These are phyloP conservation scores for Herpotrichia juniperi DNA, from an alignment of 2,329 filamentous ascomycete species.

Conservation along the genomic window DNA sequence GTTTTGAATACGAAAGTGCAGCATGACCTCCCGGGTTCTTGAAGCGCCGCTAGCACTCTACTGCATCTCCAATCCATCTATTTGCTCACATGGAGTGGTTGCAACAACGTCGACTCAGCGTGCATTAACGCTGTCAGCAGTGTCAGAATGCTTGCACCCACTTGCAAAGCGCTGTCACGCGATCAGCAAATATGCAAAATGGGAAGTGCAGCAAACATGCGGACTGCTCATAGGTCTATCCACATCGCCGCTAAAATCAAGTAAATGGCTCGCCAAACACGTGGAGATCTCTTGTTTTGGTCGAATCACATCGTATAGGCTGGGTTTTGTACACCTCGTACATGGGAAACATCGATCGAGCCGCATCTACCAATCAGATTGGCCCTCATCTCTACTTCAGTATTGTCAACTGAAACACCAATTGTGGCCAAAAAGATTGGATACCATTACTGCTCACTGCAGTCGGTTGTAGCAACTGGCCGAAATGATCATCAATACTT, in stretches of 20 bases:
- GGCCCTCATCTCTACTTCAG: conserved; percentile 4
- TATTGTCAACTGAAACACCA: neutral
- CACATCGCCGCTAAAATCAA: conserved; percentile 9
- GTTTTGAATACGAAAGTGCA: neutral
- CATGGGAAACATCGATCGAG: conserved; percentile 11
- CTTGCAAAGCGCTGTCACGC: neutral
- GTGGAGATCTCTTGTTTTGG: conserved; percentile 15
- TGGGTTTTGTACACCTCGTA: conserved; percentile 7
- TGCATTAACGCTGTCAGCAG: conserved; percentile 3
- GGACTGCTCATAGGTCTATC: conserved; percentile 7
- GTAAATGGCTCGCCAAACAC: conserved; percentile 15
- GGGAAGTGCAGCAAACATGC: neutral
- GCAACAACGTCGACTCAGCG: conserved; percentile 12
- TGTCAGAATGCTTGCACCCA: neutral
- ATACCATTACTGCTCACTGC: neutral
- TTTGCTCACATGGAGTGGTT: neutral
- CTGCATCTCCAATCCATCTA: neutral
- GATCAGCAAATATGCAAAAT: neutral
- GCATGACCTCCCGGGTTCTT: conserved; percentile 3
- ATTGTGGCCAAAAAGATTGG: neutral
- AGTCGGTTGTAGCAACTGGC: neutral
- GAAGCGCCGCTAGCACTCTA: conserved; percentile 12
- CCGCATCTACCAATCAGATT: conserved; percentile 8
- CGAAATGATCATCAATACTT: neutral
- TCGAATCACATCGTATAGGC: conserved; percentile 13